phyloP scores from a whole-genome alignment of 2,329 filamentous ascomycete species.

The Colletotrichum higginsianum region DNA sequence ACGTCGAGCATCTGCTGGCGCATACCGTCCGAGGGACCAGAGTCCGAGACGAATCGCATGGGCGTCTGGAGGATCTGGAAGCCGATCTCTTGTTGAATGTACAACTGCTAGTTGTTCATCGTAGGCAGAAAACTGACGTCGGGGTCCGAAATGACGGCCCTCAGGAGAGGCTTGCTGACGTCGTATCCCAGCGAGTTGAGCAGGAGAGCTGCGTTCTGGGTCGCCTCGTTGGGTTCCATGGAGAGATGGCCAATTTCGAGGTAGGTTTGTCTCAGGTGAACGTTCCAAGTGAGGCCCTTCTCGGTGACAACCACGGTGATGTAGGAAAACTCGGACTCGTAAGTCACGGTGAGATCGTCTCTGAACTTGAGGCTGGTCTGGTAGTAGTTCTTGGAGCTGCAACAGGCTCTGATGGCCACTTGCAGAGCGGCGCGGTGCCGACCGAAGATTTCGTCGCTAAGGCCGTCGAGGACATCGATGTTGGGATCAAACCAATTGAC shows the following conservation, averaged over 20 bases:
- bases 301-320: constrained; percentile 34
- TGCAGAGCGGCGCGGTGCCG: constrained; percentile 13
- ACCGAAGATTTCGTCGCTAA: neutral
- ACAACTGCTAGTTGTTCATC: constrained; percentile 32
- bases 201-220: constrained; percentile 4
- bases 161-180: constrained; percentile 23
- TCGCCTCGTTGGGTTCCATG: neutral
- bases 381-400: constrained; percentile 17
- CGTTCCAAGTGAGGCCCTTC: constrained; percentile 35
- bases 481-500: neutral
- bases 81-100: constrained; percentile 24
- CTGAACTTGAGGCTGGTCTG: constrained; percentile 29
- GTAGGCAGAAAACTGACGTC: constrained; percentile 11
- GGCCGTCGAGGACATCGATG: neutral
- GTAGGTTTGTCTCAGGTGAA: constrained; percentile 32
- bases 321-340: constrained; percentile 28
- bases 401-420: constrained; percentile 13
- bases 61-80: constrained; percentile 13
- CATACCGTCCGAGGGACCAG: neutral
- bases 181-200: constrained; percentile 25
- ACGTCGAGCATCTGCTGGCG: neutral
- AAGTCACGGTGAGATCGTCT: constrained; percentile 35
- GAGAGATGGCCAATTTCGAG: neutral
- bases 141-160: constrained; percentile 5
- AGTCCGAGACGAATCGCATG: neutral